Base-by-base conservation (phyloP, 2,329 filamentous ascomycete species). In the Cladosporium sp. region DNA sequence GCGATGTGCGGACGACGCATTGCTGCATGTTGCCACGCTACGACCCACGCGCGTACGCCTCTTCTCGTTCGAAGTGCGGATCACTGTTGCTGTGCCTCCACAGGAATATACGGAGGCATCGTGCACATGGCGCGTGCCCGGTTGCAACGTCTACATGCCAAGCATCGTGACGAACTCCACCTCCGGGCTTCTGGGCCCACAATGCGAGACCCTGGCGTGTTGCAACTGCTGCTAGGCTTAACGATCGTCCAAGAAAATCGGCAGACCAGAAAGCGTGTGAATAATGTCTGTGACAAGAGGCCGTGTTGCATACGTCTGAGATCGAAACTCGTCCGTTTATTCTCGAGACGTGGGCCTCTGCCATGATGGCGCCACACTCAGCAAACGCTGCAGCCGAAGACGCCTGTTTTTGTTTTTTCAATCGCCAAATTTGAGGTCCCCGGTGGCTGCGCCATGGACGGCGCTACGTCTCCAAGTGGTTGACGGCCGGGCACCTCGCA, bases 161-260 rank as follows among this genome's bases (percentile, higher is more conserved):
- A 56, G 54, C 28, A 25, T 39, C 20, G 42, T 49, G 40, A 55
- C 40, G 52, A 36, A 17, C 43, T 47, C 43, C 43, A 47, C 43
- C 43, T 51, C 49, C 17, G 34, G 34, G 36, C 30, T 39, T 51
- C 12, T 39, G 36, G 30, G 49, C 34, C 30, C 34, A 51, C 28
- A 14, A 36, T 34, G 28, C 47, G 28, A 47, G 43, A 47, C 43
- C 43, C 43, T 47, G 43, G 43, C 43, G 43, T 30, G 43, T 47
- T 47, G 43, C 22, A 22, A 47, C 17, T n/a, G 15, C 15, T 47
- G 15, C 22, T 47, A 28, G 22, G 42, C 8, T 28, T 20, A 47
- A 8, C 43, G 43, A 47, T 47, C 43, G 43, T 30, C 28, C 43
- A 47, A 28, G 4, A 14, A 22, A 30, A 47, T 17, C 43, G 43